A percentile compares a stretch with the other conserved stretches of the same genome.
phyloP scores from a whole-genome alignment of 257 asterid species.

The Primulina eburnea region DNA sequence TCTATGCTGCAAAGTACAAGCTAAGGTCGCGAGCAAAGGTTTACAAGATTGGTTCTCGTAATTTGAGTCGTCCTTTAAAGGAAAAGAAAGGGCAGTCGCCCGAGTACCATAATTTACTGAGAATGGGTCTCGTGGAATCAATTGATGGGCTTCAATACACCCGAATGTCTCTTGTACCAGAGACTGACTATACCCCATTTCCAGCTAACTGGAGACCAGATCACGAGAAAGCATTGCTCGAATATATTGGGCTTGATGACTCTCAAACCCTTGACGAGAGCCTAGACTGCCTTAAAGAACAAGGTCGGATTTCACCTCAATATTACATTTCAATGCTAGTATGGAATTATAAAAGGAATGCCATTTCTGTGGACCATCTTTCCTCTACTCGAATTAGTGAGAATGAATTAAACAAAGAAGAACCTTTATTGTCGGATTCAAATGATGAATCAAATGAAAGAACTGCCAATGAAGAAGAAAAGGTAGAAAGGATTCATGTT shows the following conservation, averaged over 20 bases:
- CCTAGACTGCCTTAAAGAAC: conserved; percentile 55
- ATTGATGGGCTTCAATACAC: conserved; percentile 90
- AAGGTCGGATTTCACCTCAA: conserved; percentile 92
- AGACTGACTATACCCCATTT: conserved; percentile 86
- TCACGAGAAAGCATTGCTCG: conserved; percentile 89
- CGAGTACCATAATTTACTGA: conserved; percentile 76
- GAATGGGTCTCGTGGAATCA: conserved; percentile 96
- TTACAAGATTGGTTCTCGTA: conserved; percentile 79
- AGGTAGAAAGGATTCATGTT: conserved; percentile 43
- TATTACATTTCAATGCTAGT: conserved; percentile 92
- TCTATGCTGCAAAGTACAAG: conserved; percentile 95
- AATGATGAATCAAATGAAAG: conserved; percentile 34
- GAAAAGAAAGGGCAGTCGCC: conserved; percentile 96
- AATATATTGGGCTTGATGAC: conserved; percentile 69
- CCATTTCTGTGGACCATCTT: conserved; percentile 45
- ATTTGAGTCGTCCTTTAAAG: conserved; percentile 82
- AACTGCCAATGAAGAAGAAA: conserved; percentile 40
- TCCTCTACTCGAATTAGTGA: conserved; percentile 35
- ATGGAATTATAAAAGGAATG: conserved; percentile 88
- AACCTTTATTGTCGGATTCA: conserved; percentile 43
- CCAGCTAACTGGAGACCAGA: conserved; percentile 85
- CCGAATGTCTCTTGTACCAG: conserved; percentile 95
- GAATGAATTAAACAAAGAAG: conserved; percentile 30
- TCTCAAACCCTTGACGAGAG: conserved; percentile 74
- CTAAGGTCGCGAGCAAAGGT: conserved; percentile 95